A percentile compares a stretch with the other conserved stretches of the same genome.
These are phyloP conservation scores for Pyricularia pennisetigena DNA, from an alignment of 2,329 filamentous ascomycete genomes.

Conservation along the genomic window DNA sequence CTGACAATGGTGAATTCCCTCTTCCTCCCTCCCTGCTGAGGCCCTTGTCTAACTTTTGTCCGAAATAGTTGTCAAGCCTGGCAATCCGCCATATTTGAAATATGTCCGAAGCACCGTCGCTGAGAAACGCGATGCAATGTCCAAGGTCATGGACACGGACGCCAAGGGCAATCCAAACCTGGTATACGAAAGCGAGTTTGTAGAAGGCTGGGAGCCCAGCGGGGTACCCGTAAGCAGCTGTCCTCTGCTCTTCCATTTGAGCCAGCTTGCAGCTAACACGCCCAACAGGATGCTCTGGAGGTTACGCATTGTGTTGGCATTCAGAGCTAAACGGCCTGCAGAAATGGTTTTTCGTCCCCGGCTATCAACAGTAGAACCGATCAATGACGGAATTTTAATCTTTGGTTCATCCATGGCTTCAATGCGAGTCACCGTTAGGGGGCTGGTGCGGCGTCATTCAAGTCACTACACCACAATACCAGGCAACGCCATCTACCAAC, in stretches of 20 bases:
- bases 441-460: too few species aligned
- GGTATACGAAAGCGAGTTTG: constrained; percentile 53
- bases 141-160: constrained; percentile 18
- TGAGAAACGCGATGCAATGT: constrained; percentile 43
- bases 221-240: constrained; percentile 39
- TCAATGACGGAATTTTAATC: too few species aligned
- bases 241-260: too few species aligned
- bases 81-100: constrained; percentile 59
- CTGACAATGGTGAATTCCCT: constrained; percentile 44
- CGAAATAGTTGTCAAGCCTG: constrained; percentile 49
- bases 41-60: neutral
- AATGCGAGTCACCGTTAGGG: too few species aligned
- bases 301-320: neutral
- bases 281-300: neutral
- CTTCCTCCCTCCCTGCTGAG: neutral
- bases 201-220: constrained; percentile 58
- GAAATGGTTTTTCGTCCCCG: too few species aligned
- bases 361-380: too few species aligned
- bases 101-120: constrained; percentile 58
- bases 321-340: too few species aligned
- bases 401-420: too few species aligned
- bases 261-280: neutral
- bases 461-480: too few species aligned
- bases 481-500: too few species aligned
- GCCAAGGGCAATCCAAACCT: constrained; percentile 50